Conservation (phyloP, 1,284 basidiomycete genomes). For the Filobasidium uniguttulatum region DNA sequence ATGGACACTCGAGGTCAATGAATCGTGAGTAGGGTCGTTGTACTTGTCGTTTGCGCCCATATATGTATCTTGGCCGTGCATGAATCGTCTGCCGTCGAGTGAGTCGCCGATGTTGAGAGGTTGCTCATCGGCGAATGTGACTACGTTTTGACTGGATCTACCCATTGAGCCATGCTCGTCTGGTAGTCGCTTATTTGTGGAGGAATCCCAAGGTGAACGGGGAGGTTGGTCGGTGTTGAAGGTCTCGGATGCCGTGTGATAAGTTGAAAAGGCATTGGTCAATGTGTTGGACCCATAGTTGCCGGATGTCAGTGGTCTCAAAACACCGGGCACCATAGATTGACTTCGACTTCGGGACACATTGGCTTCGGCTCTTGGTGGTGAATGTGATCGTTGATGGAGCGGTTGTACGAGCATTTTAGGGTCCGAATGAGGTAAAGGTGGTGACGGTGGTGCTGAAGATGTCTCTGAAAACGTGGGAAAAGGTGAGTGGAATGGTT, state of each 20-base stretch:
- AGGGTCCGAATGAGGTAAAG: neutral
- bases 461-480: conserved; percentile 33
- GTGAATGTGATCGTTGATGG: conserved; percentile 23
- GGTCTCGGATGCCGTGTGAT: no score
- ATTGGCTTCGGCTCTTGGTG: conserved; percentile 27
- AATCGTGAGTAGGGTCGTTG: neutral
- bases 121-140: no score
- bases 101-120: no score
- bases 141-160: no score
- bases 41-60: neutral
- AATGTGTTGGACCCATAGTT: no score
- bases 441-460: conserved; percentile 24
- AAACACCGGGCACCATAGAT: conserved; percentile 27
- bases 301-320: neutral
- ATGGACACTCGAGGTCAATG: neutral
- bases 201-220: no score
- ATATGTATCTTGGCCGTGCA: neutral
- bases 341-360: conserved; percentile 30
- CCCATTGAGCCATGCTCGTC: no score
- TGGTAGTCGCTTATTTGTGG: no score
- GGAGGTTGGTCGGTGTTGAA: no score
- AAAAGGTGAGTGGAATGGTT: conserved; percentile 21
- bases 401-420: conserved; percentile 7
- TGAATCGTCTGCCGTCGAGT: neutral
- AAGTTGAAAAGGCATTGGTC: no score